Base-by-base conservation (phyloP, 2,329 filamentous ascomycete species). In the Gaeumannomyces tritici region DNA sequence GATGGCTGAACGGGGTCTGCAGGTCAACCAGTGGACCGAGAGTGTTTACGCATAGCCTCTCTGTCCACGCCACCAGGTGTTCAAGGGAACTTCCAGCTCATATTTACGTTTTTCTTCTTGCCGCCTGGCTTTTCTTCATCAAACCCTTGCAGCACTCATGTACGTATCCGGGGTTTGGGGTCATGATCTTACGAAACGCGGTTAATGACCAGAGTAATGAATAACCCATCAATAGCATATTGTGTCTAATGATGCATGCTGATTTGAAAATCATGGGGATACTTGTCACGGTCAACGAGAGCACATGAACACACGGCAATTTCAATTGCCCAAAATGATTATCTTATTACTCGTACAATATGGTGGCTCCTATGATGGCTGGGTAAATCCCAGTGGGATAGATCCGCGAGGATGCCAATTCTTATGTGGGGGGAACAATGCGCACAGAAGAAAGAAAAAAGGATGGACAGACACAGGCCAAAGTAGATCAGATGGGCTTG, bases 1-100 rank as follows among this genome's bases (percentile, higher is more conserved):
- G 69, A 96, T 98, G 92, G 93, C 93, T 0, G 93, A 97, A 77
- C 85, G 83, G 69, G 93, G 93, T 0, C 70, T 98, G 74, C 88
- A 92, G 75, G 86, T 98, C 55, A 98, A 98, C 73, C 77, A 84
- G 57, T 89, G 86, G 70, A 98, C 93, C 0, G 91, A 97, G 79
- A 91, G 90, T 82, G 85, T 96, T 65, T 95, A 91, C 72, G 90
- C 89, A 7, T 91, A 47, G 47, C 3, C 29, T 42, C 57, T 1
- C n/a, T n/a, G 3, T 2, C 21, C 18, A n/a, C 42, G 18, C 18
- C 42, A n/a, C 13, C 33, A 4, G 33, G 1, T 1, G 13, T 18
- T 3, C 33, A 35, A 35, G 33, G 13, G 3, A 35, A 35, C 18
- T 35, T 15, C 33, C 33, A 35, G 33, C 21, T 21, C 21, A 51